Conservation (phyloP, 108 stramenopile genomes). For the Fragilaria crotonensis region DNA sequence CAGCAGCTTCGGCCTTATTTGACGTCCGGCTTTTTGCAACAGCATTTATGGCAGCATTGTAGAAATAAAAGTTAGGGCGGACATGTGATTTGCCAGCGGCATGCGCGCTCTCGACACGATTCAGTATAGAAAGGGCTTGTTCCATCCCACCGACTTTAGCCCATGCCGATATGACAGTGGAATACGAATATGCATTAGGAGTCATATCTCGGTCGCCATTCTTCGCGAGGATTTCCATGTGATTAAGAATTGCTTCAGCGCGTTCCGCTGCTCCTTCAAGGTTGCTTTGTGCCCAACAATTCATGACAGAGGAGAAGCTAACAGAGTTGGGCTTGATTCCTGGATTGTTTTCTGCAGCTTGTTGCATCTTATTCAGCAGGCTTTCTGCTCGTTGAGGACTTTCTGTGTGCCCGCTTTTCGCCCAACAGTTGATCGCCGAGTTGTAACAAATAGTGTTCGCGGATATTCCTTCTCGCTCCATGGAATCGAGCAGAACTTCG, state of each 20-base stretch:
- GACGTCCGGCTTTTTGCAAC: slow-evolving; percentile 37
- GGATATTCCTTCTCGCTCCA: slow-evolving; percentile 7
- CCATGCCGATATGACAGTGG: slow-evolving; percentile 19
- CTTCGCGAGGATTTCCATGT: slow-evolving; percentile 6
- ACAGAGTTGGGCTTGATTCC: slow-evolving; percentile 5
- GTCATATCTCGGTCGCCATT: background rate
- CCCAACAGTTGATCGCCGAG: slow-evolving; percentile 4
- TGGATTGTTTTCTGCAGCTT: background rate
- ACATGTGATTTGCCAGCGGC: no score
- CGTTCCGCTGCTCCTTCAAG: slow-evolving; percentile 10
- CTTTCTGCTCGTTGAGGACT: slow-evolving; percentile 12
- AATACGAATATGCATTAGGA: slow-evolving; percentile 3
- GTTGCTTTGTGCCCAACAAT: slow-evolving; percentile 16
- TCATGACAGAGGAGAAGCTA: slow-evolving; percentile 12
- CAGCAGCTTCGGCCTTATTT: slow-evolving; percentile 46
- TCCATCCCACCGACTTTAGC: slow-evolving; percentile 42
- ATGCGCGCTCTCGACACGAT: slow-evolving; percentile 38
- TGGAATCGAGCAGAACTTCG: slow-evolving; percentile 21
- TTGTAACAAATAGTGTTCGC: slow-evolving; percentile 2
- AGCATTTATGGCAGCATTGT: slow-evolving; percentile 46
- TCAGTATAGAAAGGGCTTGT: slow-evolving; percentile 34
- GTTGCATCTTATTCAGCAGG: slow-evolving; percentile 24
- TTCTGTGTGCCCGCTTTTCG: slow-evolving; percentile 6
- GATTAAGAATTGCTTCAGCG: slow-evolving; percentile 13
- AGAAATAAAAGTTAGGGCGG: slow-evolving; percentile 59